phyloP scores from a whole-genome alignment of 2,329 filamentous ascomycete genomes.

The Botrytis medusae region DNA sequence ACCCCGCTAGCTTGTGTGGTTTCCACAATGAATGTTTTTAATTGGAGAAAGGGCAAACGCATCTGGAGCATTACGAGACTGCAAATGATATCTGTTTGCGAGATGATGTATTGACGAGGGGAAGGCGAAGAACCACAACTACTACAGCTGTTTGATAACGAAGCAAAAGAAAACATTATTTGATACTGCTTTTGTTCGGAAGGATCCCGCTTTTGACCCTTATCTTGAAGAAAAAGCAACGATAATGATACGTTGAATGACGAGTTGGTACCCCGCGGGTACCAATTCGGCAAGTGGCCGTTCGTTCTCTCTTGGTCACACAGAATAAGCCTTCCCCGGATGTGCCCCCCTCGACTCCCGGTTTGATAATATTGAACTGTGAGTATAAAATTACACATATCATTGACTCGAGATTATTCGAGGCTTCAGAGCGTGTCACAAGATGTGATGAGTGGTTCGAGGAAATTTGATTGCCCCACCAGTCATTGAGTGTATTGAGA shows the following conservation, averaged over 20 bases:
- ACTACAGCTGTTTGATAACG: background rate
- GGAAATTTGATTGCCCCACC: background rate
- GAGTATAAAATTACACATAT: background rate
- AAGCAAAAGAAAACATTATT: background rate
- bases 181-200: background rate
- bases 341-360: background rate
- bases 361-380: background rate
- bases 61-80: background rate
- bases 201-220: background rate
- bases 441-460: background rate
- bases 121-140: background rate
- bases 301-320: background rate
- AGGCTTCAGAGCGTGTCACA: background rate
- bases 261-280: background rate
- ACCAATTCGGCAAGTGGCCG: background rate
- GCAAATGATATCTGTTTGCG: background rate
- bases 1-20: background rate
- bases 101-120: background rate
- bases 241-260: slow-evolving; percentile 2
- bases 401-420: background rate
- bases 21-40: background rate
- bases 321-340: slow-evolving; percentile 4
- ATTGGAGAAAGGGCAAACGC: background rate
- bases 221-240: slow-evolving; percentile 2
- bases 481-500: background rate